Evolutionary conservation across 345 rosid species (phyloP), one percentile per base, ranked within the genome.

Genomic region (Lepidium aucheri): DNA sequence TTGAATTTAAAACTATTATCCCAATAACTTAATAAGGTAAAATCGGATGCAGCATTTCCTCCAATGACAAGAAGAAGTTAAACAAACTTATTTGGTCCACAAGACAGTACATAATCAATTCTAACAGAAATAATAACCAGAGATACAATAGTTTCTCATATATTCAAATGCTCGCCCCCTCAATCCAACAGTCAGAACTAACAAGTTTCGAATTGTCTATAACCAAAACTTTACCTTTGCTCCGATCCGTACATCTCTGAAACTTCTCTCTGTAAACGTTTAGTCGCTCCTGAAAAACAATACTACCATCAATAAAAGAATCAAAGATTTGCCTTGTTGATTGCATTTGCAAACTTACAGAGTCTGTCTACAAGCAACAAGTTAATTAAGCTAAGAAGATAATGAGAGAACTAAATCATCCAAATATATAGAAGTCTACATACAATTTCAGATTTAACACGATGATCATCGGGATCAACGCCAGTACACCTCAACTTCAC

Each of bases 401-500:
- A 17, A 43, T 3, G 3, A 69, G 8, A 59, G 10, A 65, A 32
- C 34, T 36, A 30, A 10, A 68, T 28, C 54, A 52, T 10, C 16
- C 42, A 63, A 69, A 69, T 34, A 72, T 10, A 52, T 9, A 39
- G 52, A 63, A 4, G 40, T 17, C 33, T 10, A 75, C 82, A 69
- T 84, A 91, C 99, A 45, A 91, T 85, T 79, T 95, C 97, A 9
- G 94, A 81, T 78, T 91, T 89, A 1, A 88, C 80, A 36, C 85
- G 93, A 82, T 91, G 99, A 40, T 89, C 91, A 33, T 84, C 87
- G 39, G 87, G 97, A 68, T 87, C 72, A 52, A 82, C 77, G 4
- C 99, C 99, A 40, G 46, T 75, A 63, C 96, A 85, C 74, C 93
- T 91, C 77, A 95, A 63, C 77, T 82, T 84, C 89, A 95, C 99